Conservation (phyloP, 2,329 filamentous ascomycete species). For the Chalaropsis thielavioides region DNA sequence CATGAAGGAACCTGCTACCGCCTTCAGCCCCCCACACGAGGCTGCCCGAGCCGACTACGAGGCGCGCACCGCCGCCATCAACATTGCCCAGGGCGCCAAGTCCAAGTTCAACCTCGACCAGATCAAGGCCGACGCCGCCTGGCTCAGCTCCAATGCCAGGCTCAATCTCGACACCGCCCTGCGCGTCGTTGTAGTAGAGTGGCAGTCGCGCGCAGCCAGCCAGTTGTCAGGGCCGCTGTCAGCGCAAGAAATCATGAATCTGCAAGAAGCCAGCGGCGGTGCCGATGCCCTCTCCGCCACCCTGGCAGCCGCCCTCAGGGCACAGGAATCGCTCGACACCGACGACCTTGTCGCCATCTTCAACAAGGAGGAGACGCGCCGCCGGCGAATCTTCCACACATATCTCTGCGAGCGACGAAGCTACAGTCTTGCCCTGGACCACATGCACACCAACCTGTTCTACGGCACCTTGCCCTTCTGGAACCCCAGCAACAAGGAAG, state of each 20-base stretch:
- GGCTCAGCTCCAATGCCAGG: conserved; percentile 64
- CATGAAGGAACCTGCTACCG: conserved; percentile 52
- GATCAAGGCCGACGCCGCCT: conserved; percentile 72
- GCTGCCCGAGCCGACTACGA: conserved; percentile 61
- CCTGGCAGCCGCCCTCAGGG: conserved; percentile 39
- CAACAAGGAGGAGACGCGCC: conserved; percentile 46
- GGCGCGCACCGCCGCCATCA: conserved; percentile 73
- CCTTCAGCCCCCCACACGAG: conserved; percentile 48
- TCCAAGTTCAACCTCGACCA: conserved; percentile 58
- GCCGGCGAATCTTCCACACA: conserved; percentile 51
- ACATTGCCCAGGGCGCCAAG: conserved; percentile 54
- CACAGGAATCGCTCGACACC: conserved; percentile 34
- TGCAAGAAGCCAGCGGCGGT: conserved; percentile 58
- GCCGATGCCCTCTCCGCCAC: conserved; percentile 44
- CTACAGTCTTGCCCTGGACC: conserved; percentile 50
- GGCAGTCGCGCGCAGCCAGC: conserved; percentile 61
- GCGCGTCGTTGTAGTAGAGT: conserved; percentile 66
- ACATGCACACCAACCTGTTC: conserved; percentile 35
- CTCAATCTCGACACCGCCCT: conserved; percentile 74
- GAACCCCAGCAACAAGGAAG: background rate
- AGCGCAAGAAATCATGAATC: conserved; percentile 60
- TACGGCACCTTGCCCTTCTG: conserved; percentile 29
- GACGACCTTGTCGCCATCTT: conserved; percentile 45
- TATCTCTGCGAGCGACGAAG: conserved; percentile 60
- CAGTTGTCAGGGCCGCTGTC: conserved; percentile 60